These are phyloP conservation scores for Penicillium waksmanii DNA, from an alignment of 495 filamentous ascomycete genomes.

Conservation along the genomic window DNA sequence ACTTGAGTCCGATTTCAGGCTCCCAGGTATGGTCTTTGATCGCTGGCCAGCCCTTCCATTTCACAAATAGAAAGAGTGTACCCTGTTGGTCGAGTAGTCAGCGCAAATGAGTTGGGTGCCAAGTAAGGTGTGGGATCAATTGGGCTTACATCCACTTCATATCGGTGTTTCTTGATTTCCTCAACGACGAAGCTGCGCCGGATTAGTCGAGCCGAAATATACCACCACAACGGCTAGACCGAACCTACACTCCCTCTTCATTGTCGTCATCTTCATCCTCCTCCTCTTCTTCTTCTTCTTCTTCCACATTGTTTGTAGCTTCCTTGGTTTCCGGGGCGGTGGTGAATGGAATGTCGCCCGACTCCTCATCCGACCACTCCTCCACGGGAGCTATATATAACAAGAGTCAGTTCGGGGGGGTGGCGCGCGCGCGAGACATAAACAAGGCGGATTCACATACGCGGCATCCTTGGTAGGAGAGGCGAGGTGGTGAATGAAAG, in stretches of 20 bases:
- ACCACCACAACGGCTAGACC: neutral
- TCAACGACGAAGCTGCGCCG: constrained; percentile 62
- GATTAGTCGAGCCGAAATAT: constrained; percentile 34
- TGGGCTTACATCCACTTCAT: constrained; percentile 39
- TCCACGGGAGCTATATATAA: constrained; percentile 42
- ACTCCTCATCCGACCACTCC: constrained; percentile 51
- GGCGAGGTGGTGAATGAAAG: constrained; percentile 28
- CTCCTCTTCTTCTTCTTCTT: constrained; percentile 36
- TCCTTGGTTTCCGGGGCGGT: constrained; percentile 30
- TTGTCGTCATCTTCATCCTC: constrained; percentile 48
- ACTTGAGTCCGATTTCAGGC: constrained; percentile 60
- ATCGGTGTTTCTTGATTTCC: constrained; percentile 55
- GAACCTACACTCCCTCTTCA: constrained; percentile 45
- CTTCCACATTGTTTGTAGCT: constrained; percentile 35
- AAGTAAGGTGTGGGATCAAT: neutral
- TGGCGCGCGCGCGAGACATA: constrained; percentile 12
- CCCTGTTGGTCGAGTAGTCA: constrained; percentile 38
- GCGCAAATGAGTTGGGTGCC: neutral
- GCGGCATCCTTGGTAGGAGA: constrained; percentile 38
- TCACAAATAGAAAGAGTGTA: constrained; percentile 54
- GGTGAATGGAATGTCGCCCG: constrained; percentile 46
- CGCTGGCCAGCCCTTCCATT: constrained; percentile 67
- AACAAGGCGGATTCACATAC: constrained; percentile 35
- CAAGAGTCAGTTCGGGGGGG: constrained; percentile 13
- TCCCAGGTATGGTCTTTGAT: constrained; percentile 62